A percentile compares a stretch with the other conserved stretches of the same genome.
Evolutionary conservation across 2,329 filamentous ascomycete genomes (phyloP).

Genomic region (Colletotrichum sp.): DNA sequence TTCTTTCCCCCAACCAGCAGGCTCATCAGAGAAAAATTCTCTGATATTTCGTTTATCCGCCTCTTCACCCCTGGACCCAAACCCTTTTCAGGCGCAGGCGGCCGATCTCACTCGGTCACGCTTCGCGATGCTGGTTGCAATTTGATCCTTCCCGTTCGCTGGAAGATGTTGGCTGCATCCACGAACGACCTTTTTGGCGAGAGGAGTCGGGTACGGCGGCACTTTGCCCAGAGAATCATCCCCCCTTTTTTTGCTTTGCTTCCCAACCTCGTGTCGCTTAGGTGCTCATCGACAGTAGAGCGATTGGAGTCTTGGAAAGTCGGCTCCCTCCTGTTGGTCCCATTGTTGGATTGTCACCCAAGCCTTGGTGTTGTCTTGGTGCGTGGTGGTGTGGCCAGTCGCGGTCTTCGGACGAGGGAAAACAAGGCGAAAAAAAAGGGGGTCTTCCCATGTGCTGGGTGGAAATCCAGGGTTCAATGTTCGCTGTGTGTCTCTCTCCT

Average conservation of each 20-base stretch:
- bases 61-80: neutral
- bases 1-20: neutral
- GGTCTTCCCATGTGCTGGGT: neutral
- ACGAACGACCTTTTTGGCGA: neutral
- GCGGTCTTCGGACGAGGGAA: neutral
- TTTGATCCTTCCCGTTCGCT: neutral
- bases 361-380: conserved; percentile 1
- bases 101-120: neutral
- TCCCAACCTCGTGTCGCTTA: neutral
- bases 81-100: neutral
- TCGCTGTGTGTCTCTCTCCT: neutral
- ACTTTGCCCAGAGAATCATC: neutral
- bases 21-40: neutral
- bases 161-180: neutral
- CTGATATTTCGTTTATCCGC: neutral
- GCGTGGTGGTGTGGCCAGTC: neutral
- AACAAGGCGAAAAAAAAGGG: neutral
- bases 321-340: neutral
- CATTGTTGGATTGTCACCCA: neutral
- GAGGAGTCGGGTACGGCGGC: conserved; percentile 3
- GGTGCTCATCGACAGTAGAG: neutral
- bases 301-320: neutral
- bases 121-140: neutral
- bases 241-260: neutral
- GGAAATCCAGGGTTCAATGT: neutral